Conservation (phyloP, 164 flowering plant genomes). For the Paratinospora sagittata region DNA sequence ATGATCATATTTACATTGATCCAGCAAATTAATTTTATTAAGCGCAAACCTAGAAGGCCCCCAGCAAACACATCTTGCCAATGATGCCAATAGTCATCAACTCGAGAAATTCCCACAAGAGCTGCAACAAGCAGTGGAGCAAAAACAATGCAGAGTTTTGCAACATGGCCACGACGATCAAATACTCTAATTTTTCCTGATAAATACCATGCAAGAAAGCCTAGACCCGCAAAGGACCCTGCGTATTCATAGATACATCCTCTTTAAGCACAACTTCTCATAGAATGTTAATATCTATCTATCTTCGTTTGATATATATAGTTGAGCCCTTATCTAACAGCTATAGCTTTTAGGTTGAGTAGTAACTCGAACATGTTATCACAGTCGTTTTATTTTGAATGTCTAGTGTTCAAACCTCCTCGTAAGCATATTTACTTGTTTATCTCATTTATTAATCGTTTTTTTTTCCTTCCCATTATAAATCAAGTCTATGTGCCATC, state of each 20-base stretch:
- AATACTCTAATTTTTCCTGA: conserved; percentile 12
- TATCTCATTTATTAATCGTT: too few species aligned
- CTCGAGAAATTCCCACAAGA: conserved; percentile 13
- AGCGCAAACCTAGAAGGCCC: conserved; percentile 11
- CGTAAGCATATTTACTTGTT: too few species aligned
- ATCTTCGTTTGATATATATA: too few species aligned
- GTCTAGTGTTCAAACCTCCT: too few species aligned
- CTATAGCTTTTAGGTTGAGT: too few species aligned
- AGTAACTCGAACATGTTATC: too few species aligned
- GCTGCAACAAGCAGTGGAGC: conserved; percentile 13
- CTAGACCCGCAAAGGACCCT: conserved; percentile 17
- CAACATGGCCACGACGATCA: conserved; percentile 12
- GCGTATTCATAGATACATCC: not conserved
- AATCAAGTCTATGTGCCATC: too few species aligned
- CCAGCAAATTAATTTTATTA: not conserved
- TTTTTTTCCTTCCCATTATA: too few species aligned
- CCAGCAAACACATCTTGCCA: conserved; percentile 16
- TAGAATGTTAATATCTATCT: too few species aligned
- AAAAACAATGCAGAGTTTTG: conserved; percentile 12
- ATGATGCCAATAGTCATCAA: conserved; percentile 14
- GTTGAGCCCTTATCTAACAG: too few species aligned
- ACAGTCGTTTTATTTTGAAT: too few species aligned
- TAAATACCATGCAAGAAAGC: conserved; percentile 10
- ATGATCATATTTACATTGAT: not conserved
- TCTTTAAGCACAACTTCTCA: not conserved